Evolutionary conservation across 345 rosid species (phyloP).

Genomic region (Jatropha curcas): DNA sequence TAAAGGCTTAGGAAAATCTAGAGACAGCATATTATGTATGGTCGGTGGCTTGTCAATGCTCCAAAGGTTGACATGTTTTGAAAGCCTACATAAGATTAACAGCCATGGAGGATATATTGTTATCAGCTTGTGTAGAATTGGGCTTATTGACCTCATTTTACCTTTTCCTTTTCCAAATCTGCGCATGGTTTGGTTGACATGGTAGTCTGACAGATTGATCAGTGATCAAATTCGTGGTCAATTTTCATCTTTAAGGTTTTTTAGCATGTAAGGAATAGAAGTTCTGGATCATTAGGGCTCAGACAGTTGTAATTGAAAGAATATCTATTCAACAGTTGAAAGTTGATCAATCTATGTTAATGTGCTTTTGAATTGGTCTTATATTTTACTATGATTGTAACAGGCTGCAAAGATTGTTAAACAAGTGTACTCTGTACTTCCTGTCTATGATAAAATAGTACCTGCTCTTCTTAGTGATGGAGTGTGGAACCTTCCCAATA

Average conservation of each 20-base stretch:
- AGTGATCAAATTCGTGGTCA: not conserved
- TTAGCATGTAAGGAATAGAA: not conserved
- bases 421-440: constrained; percentile 85
- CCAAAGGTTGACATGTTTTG: not conserved
- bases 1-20: not conserved
- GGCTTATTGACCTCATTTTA: not conserved
- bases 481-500: constrained; percentile 81
- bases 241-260: not conserved
- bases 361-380: not conserved
- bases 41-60: not conserved
- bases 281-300: not conserved
- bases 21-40: too few species aligned
- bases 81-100: not conserved
- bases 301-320: not conserved
- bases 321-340: not conserved
- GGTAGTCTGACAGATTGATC: not conserved
- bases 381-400: constrained; percentile 10
- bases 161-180: not conserved
- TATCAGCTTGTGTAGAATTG: not conserved
- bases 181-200: not conserved
- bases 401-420: constrained; percentile 92
- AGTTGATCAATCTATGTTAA: not conserved
- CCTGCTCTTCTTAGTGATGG: constrained; percentile 77
- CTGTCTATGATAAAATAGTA: constrained; percentile 83
- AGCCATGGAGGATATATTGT: not conserved